Percentiles rank a stretch among this genome's conserved stretches.
phyloP scores from a whole-genome alignment of 306 rosid species.

The Inga oerstediana region DNA sequence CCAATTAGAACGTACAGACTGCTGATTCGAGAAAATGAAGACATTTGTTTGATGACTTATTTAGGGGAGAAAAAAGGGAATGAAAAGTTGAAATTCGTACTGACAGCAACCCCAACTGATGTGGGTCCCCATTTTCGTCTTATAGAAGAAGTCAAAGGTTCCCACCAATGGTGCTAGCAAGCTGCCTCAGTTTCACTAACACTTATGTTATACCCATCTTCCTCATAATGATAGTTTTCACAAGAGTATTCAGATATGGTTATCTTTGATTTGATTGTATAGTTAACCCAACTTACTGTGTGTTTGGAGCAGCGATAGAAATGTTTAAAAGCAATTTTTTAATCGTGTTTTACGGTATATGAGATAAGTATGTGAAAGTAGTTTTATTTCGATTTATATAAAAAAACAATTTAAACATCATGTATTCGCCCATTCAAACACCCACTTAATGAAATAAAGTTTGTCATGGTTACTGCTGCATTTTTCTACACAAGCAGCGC shows the following conservation, averaged over 20 bases:
- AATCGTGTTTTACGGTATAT: too few relatives aligned
- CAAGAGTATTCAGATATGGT: too few relatives aligned
- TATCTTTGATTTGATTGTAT: too few relatives aligned
- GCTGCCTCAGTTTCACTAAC: neutral
- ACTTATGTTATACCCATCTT: neutral
- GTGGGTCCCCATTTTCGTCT: neutral
- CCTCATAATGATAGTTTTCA: neutral
- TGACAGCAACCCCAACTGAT: neutral
- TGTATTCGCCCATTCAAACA: too few relatives aligned
- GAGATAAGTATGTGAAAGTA: too few relatives aligned
- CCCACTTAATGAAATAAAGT: too few relatives aligned
- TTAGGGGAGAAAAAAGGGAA: neutral
- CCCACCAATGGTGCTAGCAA: neutral
- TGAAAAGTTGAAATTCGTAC: neutral
- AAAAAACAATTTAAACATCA: too few relatives aligned
- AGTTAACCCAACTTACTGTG: too few relatives aligned
- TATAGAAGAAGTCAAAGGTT: neutral
- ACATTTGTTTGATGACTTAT: neutral
- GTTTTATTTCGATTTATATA: too few relatives aligned
- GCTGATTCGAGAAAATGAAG: neutral
- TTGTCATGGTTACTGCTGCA: constrained; percentile 54
- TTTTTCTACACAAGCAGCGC: constrained; percentile 42
- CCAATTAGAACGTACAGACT: neutral
- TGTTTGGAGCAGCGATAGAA: too few relatives aligned
- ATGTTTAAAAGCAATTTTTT: too few relatives aligned